Evolutionary conservation across 2,329 filamentous ascomycete genomes (phyloP).

Genomic region (Trichoderma koningii): DNA sequence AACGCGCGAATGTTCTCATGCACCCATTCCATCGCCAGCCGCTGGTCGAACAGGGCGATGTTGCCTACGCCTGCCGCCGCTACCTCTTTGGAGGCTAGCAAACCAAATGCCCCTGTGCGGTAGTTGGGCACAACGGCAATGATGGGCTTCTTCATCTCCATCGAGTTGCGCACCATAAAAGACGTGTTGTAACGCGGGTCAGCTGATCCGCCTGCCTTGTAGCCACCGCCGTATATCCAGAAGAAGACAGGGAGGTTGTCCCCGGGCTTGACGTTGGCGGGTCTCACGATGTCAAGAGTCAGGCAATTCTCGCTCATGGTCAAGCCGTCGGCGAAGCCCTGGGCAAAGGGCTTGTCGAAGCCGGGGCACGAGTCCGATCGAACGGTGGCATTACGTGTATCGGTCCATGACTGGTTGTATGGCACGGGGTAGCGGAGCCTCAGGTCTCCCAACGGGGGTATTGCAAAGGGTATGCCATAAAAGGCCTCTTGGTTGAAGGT

Average conservation of each 20-base stretch:
- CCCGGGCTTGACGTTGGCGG: background rate
- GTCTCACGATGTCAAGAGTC: constrained; percentile 20
- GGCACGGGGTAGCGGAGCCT: background rate
- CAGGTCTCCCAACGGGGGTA: constrained; percentile 11
- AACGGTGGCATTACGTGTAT: constrained; percentile 12
- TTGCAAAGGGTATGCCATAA: constrained; percentile 18
- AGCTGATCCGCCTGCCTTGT: constrained; percentile 12
- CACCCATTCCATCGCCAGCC: constrained; percentile 53
- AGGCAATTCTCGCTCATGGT: constrained; percentile 25
- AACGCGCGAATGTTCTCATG: constrained; percentile 53
- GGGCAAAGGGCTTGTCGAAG: constrained; percentile 18
- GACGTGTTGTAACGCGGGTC: constrained; percentile 20
- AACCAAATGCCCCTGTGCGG: constrained; percentile 13
- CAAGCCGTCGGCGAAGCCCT: constrained; percentile 20
- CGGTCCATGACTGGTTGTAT: constrained; percentile 19
- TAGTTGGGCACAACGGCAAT: constrained; percentile 25
- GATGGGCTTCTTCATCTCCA: constrained; percentile 20
- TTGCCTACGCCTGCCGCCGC: background rate
- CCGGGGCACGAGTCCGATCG: constrained; percentile 20
- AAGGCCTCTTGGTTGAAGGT: constrained; percentile 19
- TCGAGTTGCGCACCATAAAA: constrained; percentile 12
- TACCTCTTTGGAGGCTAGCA: constrained; percentile 22
- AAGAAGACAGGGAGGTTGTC: constrained; percentile 21
- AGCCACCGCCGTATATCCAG: constrained; percentile 27
- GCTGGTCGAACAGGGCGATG: constrained; percentile 39